These are phyloP conservation scores for Zymoseptoria ardabiliae DNA, from an alignment of 2,329 filamentous ascomycete genomes.

Conservation along the genomic window DNA sequence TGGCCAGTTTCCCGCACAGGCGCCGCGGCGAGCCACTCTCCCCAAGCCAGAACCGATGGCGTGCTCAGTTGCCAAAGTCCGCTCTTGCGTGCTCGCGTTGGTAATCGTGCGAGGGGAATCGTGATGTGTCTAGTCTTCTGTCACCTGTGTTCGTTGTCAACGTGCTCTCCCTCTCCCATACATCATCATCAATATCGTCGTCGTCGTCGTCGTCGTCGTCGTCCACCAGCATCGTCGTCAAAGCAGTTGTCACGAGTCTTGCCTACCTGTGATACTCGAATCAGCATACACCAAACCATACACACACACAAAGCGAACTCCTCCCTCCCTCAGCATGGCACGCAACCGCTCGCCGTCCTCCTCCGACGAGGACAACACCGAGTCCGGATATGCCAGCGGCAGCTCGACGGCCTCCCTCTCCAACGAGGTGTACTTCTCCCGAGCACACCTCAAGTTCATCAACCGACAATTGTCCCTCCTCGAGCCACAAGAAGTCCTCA, in stretches of 20 bases:
- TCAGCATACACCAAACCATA: neutral
- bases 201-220: neutral
- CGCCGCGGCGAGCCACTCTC: neutral
- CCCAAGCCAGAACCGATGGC: neutral
- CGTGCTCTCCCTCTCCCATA: neutral
- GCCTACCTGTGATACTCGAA: neutral
- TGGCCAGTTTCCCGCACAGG: neutral
- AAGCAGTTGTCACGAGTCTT: neutral
- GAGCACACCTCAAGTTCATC: constrained; percentile 79
- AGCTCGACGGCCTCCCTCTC: constrained; percentile 53
- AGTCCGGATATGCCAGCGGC: constrained; percentile 80
- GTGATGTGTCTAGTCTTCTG: neutral
- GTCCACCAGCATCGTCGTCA: neutral
- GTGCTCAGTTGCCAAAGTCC: neutral
- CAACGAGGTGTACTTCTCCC: constrained; percentile 76
- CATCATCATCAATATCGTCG: neutral
- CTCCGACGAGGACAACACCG: constrained; percentile 40
- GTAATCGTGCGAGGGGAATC: neutral
- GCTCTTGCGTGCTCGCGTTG: neutral
- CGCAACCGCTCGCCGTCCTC: neutral
- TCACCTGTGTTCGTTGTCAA: neutral
- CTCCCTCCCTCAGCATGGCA: neutral
- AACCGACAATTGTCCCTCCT: constrained; percentile 85
- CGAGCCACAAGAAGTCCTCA: constrained; percentile 81
- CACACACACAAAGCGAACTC: neutral